Percentiles rank a stretch among this genome's conserved stretches.
Evolutionary conservation across 805 yeast species (phyloP).

Genomic region (Monosporozyma yasuniensis): DNA sequence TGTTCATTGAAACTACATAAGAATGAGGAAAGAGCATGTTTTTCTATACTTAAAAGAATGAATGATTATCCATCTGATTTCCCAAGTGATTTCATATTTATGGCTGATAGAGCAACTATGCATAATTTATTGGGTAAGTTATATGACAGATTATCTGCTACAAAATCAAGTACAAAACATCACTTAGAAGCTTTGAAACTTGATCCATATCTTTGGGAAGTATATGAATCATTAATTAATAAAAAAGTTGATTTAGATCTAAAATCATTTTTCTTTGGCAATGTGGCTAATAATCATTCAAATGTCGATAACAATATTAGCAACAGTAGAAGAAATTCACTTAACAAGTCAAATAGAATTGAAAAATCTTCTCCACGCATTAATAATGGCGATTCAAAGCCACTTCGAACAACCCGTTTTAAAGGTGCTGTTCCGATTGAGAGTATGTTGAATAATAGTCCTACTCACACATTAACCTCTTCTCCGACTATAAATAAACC

Average conservation of each 20-base stretch:
- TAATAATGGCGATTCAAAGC: background rate
- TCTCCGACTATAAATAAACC: slow-evolving; percentile 13
- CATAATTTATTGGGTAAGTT: slow-evolving; percentile 64
- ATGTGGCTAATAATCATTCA: background rate
- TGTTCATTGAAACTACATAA: slow-evolving; percentile 33
- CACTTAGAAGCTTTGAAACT: slow-evolving; percentile 60
- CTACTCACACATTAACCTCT: background rate
- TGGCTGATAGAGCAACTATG: slow-evolving; percentile 65
- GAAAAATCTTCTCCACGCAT: background rate
- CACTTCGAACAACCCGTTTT: background rate
- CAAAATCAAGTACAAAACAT: slow-evolving; percentile 53
- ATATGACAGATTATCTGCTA: slow-evolving; percentile 48
- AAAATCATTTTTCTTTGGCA: slow-evolving; percentile 11
- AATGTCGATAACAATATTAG: background rate
- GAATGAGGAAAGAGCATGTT: slow-evolving; percentile 13
- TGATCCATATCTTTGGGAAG: slow-evolving; percentile 82
- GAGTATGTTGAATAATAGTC: background rate
- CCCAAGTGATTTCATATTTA: slow-evolving; percentile 23
- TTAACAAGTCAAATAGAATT: background rate
- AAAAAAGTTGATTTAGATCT: slow-evolving; percentile 59
- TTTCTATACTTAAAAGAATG: slow-evolving; percentile 6
- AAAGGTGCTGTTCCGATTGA: background rate
- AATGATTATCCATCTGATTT: slow-evolving; percentile 4
- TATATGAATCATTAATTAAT: slow-evolving; percentile 64
- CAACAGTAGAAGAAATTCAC: background rate